Percentiles rank a stretch among this genome's conserved stretches.
phyloP scores from a whole-genome alignment of 805 yeast species.

The Lachancea meyersii region DNA sequence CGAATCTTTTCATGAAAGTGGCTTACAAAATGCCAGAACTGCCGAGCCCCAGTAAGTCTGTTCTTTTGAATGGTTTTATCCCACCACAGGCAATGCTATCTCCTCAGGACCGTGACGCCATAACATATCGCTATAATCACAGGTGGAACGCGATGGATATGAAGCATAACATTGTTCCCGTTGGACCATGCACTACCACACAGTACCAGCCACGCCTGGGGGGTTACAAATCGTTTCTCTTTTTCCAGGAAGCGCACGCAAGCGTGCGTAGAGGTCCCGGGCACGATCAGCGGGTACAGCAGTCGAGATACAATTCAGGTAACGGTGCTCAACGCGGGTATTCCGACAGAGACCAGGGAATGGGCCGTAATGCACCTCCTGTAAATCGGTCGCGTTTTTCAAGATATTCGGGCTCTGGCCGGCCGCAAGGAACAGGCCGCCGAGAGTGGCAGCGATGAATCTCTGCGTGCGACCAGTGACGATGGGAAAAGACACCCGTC shows the following conservation, averaged over 20 bases:
- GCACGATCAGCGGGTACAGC: not conserved
- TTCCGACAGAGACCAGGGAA: not conserved
- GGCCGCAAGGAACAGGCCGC: not conserved
- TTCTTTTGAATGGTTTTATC: slow-evolving; percentile 74
- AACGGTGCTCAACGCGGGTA: not conserved
- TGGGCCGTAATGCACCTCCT: not conserved
- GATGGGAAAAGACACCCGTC: not conserved
- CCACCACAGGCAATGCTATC: slow-evolving; percentile 56
- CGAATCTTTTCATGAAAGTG: slow-evolving; percentile 38
- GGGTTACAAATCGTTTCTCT: slow-evolving; percentile 43
- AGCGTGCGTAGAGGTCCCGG: not conserved
- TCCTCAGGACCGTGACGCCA: slow-evolving; percentile 60
- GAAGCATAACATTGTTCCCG: slow-evolving; percentile 36
- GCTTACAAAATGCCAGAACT: slow-evolving; percentile 47
- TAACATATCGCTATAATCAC: slow-evolving; percentile 43
- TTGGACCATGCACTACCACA: slow-evolving; percentile 45
- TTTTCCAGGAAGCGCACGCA: slow-evolving; percentile 6
- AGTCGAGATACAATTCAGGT: slow-evolving; percentile 2
- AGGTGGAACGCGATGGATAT: slow-evolving; percentile 31
- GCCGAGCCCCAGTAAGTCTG: slow-evolving; percentile 55
- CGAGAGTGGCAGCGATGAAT: not conserved
- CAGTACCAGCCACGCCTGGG: slow-evolving; percentile 45
- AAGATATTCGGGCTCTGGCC: not conserved
- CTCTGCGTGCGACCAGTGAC: not conserved
- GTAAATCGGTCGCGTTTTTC: slow-evolving; percentile 1